Evolutionary conservation across 2,329 filamentous ascomycete species (phyloP), one percentile per base, ranked within the genome.

Genomic region (Aspergillus fumigatus): DNA sequence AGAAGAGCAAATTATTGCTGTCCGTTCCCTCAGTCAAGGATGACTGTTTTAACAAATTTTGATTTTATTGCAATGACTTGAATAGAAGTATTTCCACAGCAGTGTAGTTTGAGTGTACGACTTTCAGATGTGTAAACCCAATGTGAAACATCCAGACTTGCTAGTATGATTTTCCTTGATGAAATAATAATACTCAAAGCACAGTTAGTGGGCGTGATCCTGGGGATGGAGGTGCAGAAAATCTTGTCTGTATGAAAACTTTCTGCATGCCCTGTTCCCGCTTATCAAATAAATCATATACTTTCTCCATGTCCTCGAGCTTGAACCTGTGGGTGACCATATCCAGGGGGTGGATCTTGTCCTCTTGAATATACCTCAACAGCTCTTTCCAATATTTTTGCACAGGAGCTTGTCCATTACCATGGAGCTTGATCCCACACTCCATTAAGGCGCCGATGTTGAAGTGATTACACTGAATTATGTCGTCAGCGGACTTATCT

Each of bases 371-470:
- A 69, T 79, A 79, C 59, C 82, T 75, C 48, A 94, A 79, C n/a
- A 95, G 78, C 3, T 89, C 82, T 25, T 90, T 80, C 91, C 90
- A 95, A 76, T 95, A 94, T 66, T 87, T 84, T 66, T 93, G 89
- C 0, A 95, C 89, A 0, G 90, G 90, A 2, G 84, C 84, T 68
- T 87, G 84, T 3, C 84, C 84, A 62, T 86, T 86, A 45, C 84
- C 84, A 62, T 85, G 92, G 47, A 96, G 82, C 1, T 89, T 86
- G 63, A 95, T 85, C 14, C 90, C 90, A 32, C 89, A 85, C 75
- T 95, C 85, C 90, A 95, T 95, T 14, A 95, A 69, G 0, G 89
- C 86, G 9, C 91, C 90, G 63, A 93, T 86, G 74, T 90, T 90
- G 79, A 93, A 90, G 72, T 90, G 88, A 73, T 91, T 92, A 25